Evolutionary conservation across 257 asterid genomes (phyloP).

Genomic region (Solanum lycopersicoides): DNA sequence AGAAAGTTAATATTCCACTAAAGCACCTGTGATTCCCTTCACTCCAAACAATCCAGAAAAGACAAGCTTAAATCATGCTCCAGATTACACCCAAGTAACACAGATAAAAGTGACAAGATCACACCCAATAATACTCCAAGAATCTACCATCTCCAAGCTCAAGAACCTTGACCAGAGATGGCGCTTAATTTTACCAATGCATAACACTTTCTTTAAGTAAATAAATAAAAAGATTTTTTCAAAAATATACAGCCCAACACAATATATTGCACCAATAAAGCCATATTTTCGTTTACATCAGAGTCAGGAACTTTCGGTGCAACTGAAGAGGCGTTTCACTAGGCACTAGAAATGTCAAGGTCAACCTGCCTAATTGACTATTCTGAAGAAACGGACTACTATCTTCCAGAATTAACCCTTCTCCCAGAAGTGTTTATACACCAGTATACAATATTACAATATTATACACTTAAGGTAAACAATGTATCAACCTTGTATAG

Average conservation of each 20-base stretch:
- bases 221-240: neutral
- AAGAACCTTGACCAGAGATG: neutral
- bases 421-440: neutral
- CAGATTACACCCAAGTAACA: neutral
- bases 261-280: neutral
- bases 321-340: neutral
- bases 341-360: neutral
- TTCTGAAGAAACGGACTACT: neutral
- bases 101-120: neutral
- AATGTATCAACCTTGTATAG: neutral
- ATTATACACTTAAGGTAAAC: neutral
- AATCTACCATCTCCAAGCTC: neutral
- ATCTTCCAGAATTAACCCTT: neutral
- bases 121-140: neutral
- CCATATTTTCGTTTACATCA: neutral
- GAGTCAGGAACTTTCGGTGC: neutral
- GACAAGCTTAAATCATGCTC: neutral
- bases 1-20: neutral
- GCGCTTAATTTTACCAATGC: neutral
- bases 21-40: neutral
- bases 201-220: neutral
- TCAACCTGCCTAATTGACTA: neutral
- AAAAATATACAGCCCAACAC: neutral
- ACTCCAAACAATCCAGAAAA: neutral
- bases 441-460: neutral